Percentiles rank a stretch among this genome's conserved stretches.
These are phyloP conservation scores for Bryum argenteum DNA, from an alignment of 225 moss, liverwort and hornwort genomes.

Conservation along the genomic window DNA sequence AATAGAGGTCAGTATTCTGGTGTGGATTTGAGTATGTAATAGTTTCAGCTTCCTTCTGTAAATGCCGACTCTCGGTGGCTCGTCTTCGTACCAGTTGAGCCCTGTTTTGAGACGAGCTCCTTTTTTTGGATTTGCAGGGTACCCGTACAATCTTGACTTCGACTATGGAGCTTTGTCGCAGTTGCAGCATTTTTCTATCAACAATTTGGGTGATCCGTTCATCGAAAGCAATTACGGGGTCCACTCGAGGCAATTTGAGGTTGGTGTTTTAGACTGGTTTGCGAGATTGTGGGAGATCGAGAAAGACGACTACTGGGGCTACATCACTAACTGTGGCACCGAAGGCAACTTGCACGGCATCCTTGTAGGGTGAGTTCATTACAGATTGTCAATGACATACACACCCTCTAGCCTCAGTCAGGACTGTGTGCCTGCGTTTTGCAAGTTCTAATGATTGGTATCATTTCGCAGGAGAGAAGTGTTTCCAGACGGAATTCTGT, in stretches of 20 bases:
- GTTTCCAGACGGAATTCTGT: slow-evolving; percentile 79
- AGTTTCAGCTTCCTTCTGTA: neutral
- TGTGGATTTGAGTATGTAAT: neutral
- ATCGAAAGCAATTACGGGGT: slow-evolving; percentile 47
- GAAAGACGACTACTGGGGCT: slow-evolving; percentile 51
- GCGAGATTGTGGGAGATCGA: slow-evolving; percentile 48
- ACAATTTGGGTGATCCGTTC: slow-evolving; percentile 44
- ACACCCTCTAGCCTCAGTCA: too few species aligned
- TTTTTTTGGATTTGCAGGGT: slow-evolving; percentile 32
- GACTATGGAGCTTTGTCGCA: slow-evolving; percentile 44
- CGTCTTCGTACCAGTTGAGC: neutral
- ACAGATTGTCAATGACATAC: too few species aligned
- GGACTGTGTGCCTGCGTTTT: neutral
- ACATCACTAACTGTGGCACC: slow-evolving; percentile 48
- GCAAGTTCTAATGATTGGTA: neutral
- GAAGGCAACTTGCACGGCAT: slow-evolving; percentile 51
- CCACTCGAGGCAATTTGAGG: slow-evolving; percentile 45
- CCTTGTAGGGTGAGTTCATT: slow-evolving; percentile 41
- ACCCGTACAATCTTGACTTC: slow-evolving; percentile 48
- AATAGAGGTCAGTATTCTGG: too few species aligned
- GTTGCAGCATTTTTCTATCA: slow-evolving; percentile 46
- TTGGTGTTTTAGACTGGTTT: slow-evolving; percentile 49
- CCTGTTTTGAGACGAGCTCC: neutral
- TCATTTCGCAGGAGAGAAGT: slow-evolving; percentile 69
- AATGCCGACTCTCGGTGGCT: neutral